phyloP scores from a whole-genome alignment of 306 rosid species.

The Betula pendula region DNA sequence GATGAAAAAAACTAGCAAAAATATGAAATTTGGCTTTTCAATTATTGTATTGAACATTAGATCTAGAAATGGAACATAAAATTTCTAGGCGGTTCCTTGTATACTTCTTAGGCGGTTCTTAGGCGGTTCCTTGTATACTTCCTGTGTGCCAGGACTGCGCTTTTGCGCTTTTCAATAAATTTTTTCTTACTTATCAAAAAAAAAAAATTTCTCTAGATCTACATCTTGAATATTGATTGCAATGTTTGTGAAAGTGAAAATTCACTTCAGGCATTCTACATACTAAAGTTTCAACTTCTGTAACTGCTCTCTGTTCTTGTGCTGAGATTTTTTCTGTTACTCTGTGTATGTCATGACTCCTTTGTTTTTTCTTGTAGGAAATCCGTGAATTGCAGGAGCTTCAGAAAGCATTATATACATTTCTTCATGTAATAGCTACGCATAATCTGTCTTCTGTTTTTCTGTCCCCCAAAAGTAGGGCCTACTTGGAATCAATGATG shows the following conservation, averaged over 20 bases:
- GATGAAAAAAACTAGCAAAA: neutral
- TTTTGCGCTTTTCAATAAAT: too few relatives aligned
- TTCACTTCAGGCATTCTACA: neutral
- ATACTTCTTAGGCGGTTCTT: too few relatives aligned
- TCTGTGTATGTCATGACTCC: slow-evolving; percentile 22
- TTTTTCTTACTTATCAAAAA: too few relatives aligned
- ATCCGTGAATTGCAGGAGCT: slow-evolving; percentile 95
- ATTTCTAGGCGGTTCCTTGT: too few relatives aligned
- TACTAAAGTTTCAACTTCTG: neutral
- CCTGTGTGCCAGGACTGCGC: too few relatives aligned
- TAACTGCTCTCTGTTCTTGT: slow-evolving; percentile 1
- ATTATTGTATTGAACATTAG: neutral
- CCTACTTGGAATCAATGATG: slow-evolving; percentile 74
- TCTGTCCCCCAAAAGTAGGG: slow-evolving; percentile 78
- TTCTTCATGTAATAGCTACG: slow-evolving; percentile 84
- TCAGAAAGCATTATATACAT: slow-evolving; percentile 75
- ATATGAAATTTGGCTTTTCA: neutral
- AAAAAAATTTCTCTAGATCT: neutral
- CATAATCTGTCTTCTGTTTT: slow-evolving; percentile 80
- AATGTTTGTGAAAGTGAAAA: neutral
- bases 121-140: too few relatives aligned
- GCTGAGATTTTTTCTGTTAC: neutral
- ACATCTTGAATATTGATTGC: neutral
- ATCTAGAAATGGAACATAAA: too few relatives aligned
- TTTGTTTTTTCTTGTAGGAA: slow-evolving; percentile 51